Base-by-base conservation (phyloP, 1,284 basidiomycete genomes). In the Cystobasidium slooffiae region DNA sequence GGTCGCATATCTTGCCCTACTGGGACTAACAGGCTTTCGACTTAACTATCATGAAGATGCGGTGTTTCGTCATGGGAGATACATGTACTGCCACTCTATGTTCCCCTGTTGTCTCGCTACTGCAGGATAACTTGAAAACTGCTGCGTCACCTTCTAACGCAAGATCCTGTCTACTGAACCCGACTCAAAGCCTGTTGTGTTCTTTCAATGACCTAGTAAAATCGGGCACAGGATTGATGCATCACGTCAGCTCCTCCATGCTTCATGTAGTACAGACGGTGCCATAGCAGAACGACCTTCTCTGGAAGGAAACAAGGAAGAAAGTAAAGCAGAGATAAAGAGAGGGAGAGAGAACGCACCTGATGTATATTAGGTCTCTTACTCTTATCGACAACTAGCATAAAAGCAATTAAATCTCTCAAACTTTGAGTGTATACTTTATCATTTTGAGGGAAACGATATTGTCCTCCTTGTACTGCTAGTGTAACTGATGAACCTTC, bases 401-500 rank as follows among this genome's bases (percentile, higher is more conserved):
- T 91, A 68, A 84, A 85, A 81, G 94, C 91, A 73, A 97, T 92
- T 68, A 97, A 85, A 72, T 89, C 86, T 78, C 87, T 89, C 72
- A 96, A 83, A 5, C 89, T 90, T 79, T 92, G 88, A 18, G 91
- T 92, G 82, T 95, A 96, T 8, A 81, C 81, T 6, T 74, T 68
- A 9, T 87, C 87, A 3, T 88, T 90, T 7, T 80, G 84, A 0
- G 93, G 93, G 78, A 96, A 93, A 46, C 81, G 78, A 83, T 95
- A 97, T 77, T 91, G 88, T 0, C 92, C 94, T 76, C 91, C 92
- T 78, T 94, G 85, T 56, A 95, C 94, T 0, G 94, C 93, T 94
- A 97, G 96, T 22, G 93, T 93, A 80, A 97, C 93, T 59, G 91
- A 93, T 16, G 92, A 91, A 53, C 92, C 92, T 81, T 93, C 92